phyloP scores from a whole-genome alignment of 176 grass and related monocot genomes.

The Oryza coarctata region DNA sequence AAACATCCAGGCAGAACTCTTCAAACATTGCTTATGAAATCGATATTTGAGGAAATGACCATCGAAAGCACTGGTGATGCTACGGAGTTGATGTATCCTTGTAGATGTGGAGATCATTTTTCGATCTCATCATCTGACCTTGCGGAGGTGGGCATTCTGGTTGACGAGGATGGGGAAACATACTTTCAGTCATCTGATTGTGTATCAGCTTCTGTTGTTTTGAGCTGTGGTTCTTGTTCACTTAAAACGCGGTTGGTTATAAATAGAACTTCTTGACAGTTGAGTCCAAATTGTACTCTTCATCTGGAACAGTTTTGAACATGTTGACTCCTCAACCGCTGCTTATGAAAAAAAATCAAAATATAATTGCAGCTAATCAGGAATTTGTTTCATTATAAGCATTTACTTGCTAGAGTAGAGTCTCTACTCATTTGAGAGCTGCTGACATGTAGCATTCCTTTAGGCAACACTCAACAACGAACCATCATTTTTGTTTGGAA shows the following conservation, averaged over 20 bases:
- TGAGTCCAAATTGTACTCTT: background rate
- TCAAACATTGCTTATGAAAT: constrained; percentile 45
- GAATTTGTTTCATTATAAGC: background rate
- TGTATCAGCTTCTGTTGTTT: constrained; percentile 37
- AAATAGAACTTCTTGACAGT: constrained; percentile 20
- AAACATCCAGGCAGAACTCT: constrained; percentile 26
- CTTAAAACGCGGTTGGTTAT: constrained; percentile 43
- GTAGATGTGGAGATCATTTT: constrained; percentile 63
- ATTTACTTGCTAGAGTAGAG: background rate
- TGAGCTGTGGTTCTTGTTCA: constrained; percentile 56
- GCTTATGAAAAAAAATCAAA: background rate
- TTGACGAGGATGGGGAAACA: constrained; percentile 34
- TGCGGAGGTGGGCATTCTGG: constrained; percentile 40
- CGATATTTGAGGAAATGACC: constrained; percentile 50
- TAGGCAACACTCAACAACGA: background rate
- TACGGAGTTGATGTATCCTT: constrained; percentile 40
- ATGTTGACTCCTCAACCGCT: background rate
- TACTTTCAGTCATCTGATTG: background rate
- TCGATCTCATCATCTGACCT: constrained; percentile 41
- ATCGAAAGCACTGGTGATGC: constrained; percentile 27
- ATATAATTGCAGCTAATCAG: background rate
- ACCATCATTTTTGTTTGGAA: background rate
- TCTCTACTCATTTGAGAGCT: background rate
- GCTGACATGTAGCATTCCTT: background rate
- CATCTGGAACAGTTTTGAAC: background rate